Evolutionary conservation across 1,284 basidiomycete genomes (phyloP).

Genomic region (Sporisorium scitamineum): DNA sequence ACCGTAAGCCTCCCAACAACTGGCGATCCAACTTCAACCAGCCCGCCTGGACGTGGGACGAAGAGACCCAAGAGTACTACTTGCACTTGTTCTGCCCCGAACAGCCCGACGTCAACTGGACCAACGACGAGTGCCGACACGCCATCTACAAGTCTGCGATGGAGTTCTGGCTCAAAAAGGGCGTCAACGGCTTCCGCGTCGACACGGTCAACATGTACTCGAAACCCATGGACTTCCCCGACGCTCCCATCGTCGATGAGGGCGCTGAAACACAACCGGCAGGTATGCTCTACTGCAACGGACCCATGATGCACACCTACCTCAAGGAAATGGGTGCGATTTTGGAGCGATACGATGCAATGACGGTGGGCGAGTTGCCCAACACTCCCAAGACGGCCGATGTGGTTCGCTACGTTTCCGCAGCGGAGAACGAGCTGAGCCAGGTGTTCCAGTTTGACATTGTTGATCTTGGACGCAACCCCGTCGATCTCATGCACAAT

Average conservation of each 20-base stretch:
- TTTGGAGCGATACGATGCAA: conserved; percentile 70
- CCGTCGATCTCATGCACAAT: conserved; percentile 70
- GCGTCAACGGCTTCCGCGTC: conserved; percentile 79
- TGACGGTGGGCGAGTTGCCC: conserved; percentile 77
- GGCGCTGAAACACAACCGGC: conserved; percentile 75
- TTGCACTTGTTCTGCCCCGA: conserved; percentile 78
- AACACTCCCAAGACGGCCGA: conserved; percentile 70
- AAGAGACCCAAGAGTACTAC: conserved; percentile 79
- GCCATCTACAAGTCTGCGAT: conserved; percentile 75
- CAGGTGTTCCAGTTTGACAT: conserved; percentile 75
- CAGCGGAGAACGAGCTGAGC: conserved; percentile 76
- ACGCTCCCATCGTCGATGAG: conserved; percentile 71
- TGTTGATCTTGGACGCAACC: conserved; percentile 73
- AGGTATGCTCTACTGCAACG: conserved; percentile 68
- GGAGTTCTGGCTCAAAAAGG: conserved; percentile 80
- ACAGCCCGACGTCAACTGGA: conserved; percentile 85
- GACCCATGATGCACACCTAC: conserved; percentile 75
- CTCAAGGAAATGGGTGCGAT: conserved; percentile 76
- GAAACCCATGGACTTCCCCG: conserved; percentile 66
- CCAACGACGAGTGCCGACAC: conserved; percentile 75
- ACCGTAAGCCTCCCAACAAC: conserved; percentile 75
- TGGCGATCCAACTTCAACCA: conserved; percentile 80
- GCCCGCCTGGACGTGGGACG: conserved; percentile 80
- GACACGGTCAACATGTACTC: conserved; percentile 66
- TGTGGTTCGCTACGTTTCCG: conserved; percentile 76